Conservation (phyloP, 2,329 filamentous ascomycete species). For the Alternaria sp. region DNA sequence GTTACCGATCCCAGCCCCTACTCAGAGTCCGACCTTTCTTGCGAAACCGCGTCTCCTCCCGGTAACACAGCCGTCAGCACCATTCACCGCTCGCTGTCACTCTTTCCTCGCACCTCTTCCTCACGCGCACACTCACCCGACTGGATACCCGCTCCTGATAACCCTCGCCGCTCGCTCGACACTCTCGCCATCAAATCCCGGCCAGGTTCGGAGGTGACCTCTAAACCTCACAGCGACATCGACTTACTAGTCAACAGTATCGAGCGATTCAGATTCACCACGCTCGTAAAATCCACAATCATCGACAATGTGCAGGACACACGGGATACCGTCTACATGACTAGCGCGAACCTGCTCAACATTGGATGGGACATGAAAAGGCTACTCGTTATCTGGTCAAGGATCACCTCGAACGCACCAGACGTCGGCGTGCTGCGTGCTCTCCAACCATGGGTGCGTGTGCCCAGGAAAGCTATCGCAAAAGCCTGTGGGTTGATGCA, state of each 20-base stretch:
- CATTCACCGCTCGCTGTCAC: not conserved
- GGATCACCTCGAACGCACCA: not conserved
- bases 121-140: not conserved
- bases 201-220: not conserved
- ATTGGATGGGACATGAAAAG: conserved; percentile 8
- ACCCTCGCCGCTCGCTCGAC: not conserved
- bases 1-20: not conserved
- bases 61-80: too few species aligned
- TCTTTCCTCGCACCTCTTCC: not conserved
- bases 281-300: not conserved
- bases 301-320: not conserved
- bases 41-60: not conserved
- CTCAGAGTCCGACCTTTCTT: not conserved
- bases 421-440: not conserved
- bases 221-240: not conserved
- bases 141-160: not conserved
- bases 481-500: conserved; percentile 5
- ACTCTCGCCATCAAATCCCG: not conserved
- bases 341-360: conserved; percentile 9
- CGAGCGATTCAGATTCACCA: conserved; percentile 5
- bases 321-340: not conserved
- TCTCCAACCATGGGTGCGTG: not conserved
- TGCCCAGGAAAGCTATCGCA: not conserved
- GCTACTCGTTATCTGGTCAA: not conserved
- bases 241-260: not conserved